A percentile compares a stretch with the other conserved stretches of the same genome.
Conservation (phyloP, 2,329 filamentous ascomycete species). For the Colletotrichum paranaense region DNA sequence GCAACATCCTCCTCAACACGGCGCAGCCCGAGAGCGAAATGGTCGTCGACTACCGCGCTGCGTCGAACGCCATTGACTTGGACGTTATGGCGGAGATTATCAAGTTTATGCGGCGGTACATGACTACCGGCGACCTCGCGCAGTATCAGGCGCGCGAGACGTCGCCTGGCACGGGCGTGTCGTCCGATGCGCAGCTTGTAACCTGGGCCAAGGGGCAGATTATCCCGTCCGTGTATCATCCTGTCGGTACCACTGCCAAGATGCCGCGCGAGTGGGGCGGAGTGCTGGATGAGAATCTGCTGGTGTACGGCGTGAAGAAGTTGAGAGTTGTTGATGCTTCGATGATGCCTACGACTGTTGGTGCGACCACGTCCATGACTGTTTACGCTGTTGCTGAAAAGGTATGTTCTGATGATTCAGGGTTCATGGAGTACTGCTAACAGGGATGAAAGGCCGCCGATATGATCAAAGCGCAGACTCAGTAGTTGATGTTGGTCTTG, state of each 20-base stretch:
- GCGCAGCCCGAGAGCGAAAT: conserved; percentile 38
- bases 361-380: conserved; percentile 37
- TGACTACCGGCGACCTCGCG: conserved; percentile 37
- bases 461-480: conserved; percentile 32
- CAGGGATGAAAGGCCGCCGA: conserved; percentile 25
- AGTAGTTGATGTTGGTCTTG: background rate
- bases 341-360: conserved; percentile 38
- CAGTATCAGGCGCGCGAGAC: conserved; percentile 39
- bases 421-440: background rate
- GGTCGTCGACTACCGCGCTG: conserved; percentile 42
- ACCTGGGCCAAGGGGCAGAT: conserved; percentile 38
- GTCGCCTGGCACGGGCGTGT: conserved; percentile 37
- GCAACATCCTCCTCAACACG: conserved; percentile 39
- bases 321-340: conserved; percentile 38
- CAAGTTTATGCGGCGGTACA: conserved; percentile 41
- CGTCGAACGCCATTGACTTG: conserved; percentile 40
- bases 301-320: conserved; percentile 43
- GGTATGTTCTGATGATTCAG: background rate
- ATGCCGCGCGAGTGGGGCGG: conserved; percentile 43
- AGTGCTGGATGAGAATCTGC: conserved; percentile 42
- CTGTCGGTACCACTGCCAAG: conserved; percentile 43
- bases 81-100: conserved; percentile 41
- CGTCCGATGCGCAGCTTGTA: conserved; percentile 38
- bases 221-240: conserved; percentile 43
- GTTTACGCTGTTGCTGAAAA: conserved; percentile 39